Conservation (phyloP, 129 eudicot genomes). For the Chrysanthemum seticuspe region DNA sequence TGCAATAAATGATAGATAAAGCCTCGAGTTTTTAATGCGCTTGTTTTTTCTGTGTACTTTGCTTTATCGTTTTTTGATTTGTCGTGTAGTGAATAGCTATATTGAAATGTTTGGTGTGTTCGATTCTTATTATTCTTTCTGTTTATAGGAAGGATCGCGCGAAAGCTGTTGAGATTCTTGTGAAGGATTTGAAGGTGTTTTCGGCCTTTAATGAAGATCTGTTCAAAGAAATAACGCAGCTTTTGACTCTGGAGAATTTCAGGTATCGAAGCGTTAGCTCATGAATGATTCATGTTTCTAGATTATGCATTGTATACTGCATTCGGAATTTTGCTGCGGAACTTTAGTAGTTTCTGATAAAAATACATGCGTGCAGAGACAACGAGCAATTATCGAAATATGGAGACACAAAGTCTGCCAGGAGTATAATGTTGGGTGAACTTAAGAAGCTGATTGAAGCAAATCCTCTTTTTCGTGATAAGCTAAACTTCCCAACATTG, state of each 20-base stretch:
- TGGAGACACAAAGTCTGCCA: constrained; percentile 61
- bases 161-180: constrained; percentile 73
- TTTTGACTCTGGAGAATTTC: constrained; percentile 68
- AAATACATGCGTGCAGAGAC: constrained; percentile 33
- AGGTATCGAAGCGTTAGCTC: constrained; percentile 31
- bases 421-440: constrained; percentile 68
- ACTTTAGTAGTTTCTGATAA: constrained; percentile 16
- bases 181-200: constrained; percentile 78
- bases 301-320: not conserved
- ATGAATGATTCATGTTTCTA: not conserved
- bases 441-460: constrained; percentile 58
- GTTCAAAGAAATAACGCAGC: constrained; percentile 75
- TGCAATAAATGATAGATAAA: not conserved
- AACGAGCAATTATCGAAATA: constrained; percentile 63
- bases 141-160: constrained; percentile 67
- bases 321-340: not conserved
- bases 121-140: constrained; percentile 8
- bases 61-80: not conserved
- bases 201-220: constrained; percentile 79
- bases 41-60: not conserved
- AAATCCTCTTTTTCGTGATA: constrained; percentile 60
- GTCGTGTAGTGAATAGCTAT: not conserved
- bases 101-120: constrained; percentile 1
- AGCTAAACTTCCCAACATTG: constrained; percentile 60
- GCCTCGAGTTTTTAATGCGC: not conserved